Evolutionary conservation across 2,329 filamentous ascomycete genomes (phyloP).

Genomic region (Curvularia verruculosa): DNA sequence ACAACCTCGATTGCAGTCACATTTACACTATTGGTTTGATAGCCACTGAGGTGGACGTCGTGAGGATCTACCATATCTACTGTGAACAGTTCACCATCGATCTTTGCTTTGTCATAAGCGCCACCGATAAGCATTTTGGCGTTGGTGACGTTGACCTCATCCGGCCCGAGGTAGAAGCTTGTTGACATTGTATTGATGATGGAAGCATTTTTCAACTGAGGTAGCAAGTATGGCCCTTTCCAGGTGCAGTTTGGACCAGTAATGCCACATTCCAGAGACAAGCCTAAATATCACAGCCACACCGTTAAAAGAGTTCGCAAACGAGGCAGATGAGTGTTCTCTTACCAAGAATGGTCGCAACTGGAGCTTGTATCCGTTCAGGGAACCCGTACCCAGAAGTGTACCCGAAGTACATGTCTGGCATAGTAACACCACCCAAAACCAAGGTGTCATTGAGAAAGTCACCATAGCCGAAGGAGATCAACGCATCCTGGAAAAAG

Average conservation of each 20-base stretch:
- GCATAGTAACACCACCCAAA: constrained; percentile 1
- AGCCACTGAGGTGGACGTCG: not conserved
- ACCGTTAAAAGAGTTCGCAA: not conserved
- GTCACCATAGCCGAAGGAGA: not conserved
- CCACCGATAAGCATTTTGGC: not conserved
- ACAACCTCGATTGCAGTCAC: not conserved
- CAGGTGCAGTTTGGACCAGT: not conserved
- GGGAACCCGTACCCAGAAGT: not conserved
- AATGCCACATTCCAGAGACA: not conserved
- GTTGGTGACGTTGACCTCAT: not conserved
- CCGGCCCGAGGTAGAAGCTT: constrained; percentile 1
- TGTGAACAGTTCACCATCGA: not conserved
- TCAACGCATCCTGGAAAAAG: not conserved
- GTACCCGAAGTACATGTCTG: constrained; percentile 1
- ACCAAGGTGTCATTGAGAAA: constrained; percentile 2
- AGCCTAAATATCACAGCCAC: not conserved
- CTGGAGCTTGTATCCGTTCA: not conserved
- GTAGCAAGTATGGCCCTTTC: not conserved
- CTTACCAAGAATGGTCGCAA: not conserved
- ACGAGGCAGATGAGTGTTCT: not conserved
- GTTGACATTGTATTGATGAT: not conserved
- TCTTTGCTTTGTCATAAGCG: constrained; percentile 1
- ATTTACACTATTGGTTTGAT: not conserved
- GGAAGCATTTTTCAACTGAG: not conserved
- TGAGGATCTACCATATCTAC: not conserved